These are phyloP conservation scores for Orbilia brochopaga DNA, from an alignment of 2,329 filamentous ascomycete genomes.

Conservation along the genomic window DNA sequence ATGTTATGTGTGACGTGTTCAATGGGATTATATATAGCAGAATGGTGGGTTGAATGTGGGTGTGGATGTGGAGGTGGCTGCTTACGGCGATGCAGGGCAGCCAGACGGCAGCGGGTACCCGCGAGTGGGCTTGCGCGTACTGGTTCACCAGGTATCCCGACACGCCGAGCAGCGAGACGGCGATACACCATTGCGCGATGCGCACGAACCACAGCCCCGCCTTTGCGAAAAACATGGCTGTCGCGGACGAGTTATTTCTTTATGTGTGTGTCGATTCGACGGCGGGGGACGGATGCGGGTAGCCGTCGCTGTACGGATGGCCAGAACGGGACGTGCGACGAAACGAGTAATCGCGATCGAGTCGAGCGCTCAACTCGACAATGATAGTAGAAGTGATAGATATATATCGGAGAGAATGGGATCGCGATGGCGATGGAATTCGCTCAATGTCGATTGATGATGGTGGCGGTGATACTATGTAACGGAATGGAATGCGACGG, in stretches of 20 bases:
- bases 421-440: no score
- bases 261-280: neutral
- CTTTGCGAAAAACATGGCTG: conserved; percentile 44
- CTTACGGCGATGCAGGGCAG: conserved; percentile 48
- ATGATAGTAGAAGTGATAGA: no score
- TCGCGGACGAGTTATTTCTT: neutral
- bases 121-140: conserved; percentile 35
- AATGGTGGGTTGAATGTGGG: neutral
- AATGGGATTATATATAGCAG: neutral
- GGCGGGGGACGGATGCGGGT: neutral
- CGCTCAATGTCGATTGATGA: no score
- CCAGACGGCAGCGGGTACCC: conserved; percentile 39
- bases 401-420: no score
- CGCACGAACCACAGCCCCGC: conserved; percentile 42
- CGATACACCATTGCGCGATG: conserved; percentile 40
- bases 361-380: no score
- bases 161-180: conserved; percentile 36
- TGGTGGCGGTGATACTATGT: no score
- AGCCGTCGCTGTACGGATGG: neutral
- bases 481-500: no score
- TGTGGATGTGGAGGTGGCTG: neutral
- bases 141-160: conserved; percentile 47
- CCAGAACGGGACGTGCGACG: conserved; percentile 7
- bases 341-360: neutral
- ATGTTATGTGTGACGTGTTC: no score